Conservation (phyloP, 2,329 filamentous ascomycete genomes). For the Penicillium sp. region DNA sequence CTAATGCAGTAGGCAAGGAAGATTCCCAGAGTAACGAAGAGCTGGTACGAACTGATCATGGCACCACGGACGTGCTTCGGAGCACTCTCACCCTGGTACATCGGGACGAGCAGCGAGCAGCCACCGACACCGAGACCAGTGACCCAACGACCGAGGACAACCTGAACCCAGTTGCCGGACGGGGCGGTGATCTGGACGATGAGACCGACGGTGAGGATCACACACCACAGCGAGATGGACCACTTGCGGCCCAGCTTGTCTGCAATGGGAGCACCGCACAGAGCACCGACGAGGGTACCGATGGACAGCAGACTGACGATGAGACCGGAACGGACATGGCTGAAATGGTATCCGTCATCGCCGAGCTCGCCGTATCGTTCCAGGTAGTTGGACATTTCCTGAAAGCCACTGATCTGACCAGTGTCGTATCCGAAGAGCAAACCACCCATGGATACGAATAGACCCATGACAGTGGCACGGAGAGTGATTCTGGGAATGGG, state of each 20-base stretch:
- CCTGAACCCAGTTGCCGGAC: slow-evolving; percentile 45
- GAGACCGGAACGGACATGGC: slow-evolving; percentile 47
- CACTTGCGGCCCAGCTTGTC: slow-evolving; percentile 49
- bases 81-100: slow-evolving; percentile 54
- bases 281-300: slow-evolving; percentile 49
- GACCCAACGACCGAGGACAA: slow-evolving; percentile 50
- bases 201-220: slow-evolving; percentile 47
- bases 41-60: slow-evolving; percentile 53
- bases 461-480: slow-evolving; percentile 46
- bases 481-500: slow-evolving; percentile 42
- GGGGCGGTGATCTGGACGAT: slow-evolving; percentile 50
- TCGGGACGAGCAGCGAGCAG: slow-evolving; percentile 50
- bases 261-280: slow-evolving; percentile 47
- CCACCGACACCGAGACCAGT: slow-evolving; percentile 53
- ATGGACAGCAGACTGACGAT: slow-evolving; percentile 51
- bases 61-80: slow-evolving; percentile 53
- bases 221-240: slow-evolving; percentile 48
- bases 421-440: slow-evolving; percentile 53
- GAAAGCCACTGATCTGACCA: slow-evolving; percentile 52
- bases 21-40: slow-evolving; percentile 55
- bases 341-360: slow-evolving; percentile 42
- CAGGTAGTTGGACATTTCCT: slow-evolving; percentile 49
- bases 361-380: slow-evolving; percentile 44
- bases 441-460: slow-evolving; percentile 53
- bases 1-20: slow-evolving; percentile 52